Percentiles rank a stretch among this genome's conserved stretches.
Conservation (phyloP, 2,329 filamentous ascomycete genomes). For the Exophiala alcalophila region DNA sequence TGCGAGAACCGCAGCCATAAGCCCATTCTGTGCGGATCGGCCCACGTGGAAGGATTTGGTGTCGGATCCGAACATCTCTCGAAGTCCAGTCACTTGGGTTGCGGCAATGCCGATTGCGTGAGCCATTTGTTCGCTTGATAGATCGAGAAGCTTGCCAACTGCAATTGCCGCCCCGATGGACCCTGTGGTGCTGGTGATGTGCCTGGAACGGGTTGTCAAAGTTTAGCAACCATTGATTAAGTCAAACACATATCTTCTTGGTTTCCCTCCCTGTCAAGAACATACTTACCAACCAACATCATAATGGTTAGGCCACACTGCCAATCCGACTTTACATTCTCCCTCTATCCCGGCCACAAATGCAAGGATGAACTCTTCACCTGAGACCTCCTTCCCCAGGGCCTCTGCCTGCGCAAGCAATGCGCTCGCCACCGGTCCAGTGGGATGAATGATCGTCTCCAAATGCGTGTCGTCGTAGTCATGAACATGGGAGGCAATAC, state of each 20-base stretch:
- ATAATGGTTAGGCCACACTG: constrained; percentile 55
- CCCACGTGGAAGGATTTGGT: constrained; percentile 57
- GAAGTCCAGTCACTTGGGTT: constrained; percentile 53
- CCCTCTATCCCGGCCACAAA: constrained; percentile 53
- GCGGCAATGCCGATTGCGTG: constrained; percentile 55
- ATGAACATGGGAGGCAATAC: constrained; percentile 55
- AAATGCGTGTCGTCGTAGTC: constrained; percentile 59
- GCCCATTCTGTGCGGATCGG: constrained; percentile 52
- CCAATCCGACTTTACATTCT: constrained; percentile 52
- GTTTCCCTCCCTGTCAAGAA: too few species aligned
- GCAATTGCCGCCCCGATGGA: constrained; percentile 54
- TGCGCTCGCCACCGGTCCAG: constrained; percentile 51
- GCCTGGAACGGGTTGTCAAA: constrained; percentile 29
- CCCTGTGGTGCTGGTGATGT: constrained; percentile 54
- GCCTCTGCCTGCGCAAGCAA: constrained; percentile 50
- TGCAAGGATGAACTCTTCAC: constrained; percentile 51
- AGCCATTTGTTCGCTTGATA: constrained; percentile 42
- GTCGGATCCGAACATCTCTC: constrained; percentile 56
- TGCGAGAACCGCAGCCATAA: constrained; percentile 49
- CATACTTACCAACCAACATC: constrained; percentile 49
- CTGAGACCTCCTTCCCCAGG: constrained; percentile 38
- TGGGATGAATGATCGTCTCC: constrained; percentile 56
- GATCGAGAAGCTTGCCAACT: constrained; percentile 47
- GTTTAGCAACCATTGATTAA: neutral
- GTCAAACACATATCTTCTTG: too few species aligned